Conservation (phyloP, 78 protist species). For the Tieghemostelium lacteum region DNA sequence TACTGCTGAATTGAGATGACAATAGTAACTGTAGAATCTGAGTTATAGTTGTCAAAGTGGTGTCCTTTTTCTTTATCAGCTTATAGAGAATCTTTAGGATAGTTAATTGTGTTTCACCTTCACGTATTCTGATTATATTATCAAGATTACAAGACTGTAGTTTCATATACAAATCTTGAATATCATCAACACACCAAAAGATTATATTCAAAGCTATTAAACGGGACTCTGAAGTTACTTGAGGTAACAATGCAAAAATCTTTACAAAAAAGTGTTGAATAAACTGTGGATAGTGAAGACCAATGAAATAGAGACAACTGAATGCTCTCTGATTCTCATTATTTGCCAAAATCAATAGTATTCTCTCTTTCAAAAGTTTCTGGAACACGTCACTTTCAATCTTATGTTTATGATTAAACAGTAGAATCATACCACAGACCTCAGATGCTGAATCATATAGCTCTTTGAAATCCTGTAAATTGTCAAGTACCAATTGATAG, state of each 20-base stretch:
- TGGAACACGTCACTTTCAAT: slow-evolving; percentile 19
- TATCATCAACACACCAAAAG: slow-evolving; percentile 56
- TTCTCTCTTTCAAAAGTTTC: slow-evolving; percentile 36
- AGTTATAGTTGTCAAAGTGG: not conserved
- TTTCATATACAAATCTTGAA: slow-evolving; percentile 36
- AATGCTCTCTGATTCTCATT: slow-evolving; percentile 51
- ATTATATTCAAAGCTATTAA: slow-evolving; percentile 44
- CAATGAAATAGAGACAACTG: slow-evolving; percentile 67
- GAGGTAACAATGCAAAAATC: slow-evolving; percentile 37
- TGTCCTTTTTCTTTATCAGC: slow-evolving; percentile 14
- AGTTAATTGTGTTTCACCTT: slow-evolving; percentile 55
- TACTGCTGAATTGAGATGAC: not conserved
- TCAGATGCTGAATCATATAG: slow-evolving; percentile 62
- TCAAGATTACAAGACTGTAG: slow-evolving; percentile 54
- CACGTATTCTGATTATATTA: slow-evolving; percentile 41
- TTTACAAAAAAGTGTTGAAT: slow-evolving; percentile 14
- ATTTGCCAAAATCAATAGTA: slow-evolving; percentile 3
- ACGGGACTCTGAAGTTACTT: slow-evolving; percentile 19
- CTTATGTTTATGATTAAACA: slow-evolving; percentile 26
- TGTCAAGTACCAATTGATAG: slow-evolving; percentile 45
- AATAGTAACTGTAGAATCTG: slow-evolving; percentile 3
- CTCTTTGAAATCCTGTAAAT: slow-evolving; percentile 48
- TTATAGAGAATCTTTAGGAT: slow-evolving; percentile 18
- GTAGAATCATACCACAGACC: slow-evolving; percentile 69
- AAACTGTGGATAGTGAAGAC: slow-evolving; percentile 38